Conservation (phyloP, 306 rosid species). For the Vachellia pachyceras region DNA sequence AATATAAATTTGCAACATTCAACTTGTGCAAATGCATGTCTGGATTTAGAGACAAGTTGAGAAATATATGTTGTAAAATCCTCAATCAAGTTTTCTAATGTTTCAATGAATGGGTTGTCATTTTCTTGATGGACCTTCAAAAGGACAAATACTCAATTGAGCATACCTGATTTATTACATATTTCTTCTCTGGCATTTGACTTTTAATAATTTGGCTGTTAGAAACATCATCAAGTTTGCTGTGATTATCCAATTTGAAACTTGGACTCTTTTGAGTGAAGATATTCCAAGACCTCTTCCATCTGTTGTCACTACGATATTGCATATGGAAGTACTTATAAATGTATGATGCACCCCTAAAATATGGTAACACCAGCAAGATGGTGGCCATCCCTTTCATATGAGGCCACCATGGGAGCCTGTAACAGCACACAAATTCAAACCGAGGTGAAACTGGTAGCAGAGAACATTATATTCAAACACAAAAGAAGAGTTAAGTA, state of each 20-base stretch:
- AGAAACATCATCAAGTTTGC: slow-evolving; percentile 27
- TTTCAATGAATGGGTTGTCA: background rate
- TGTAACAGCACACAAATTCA: slow-evolving; percentile 41
- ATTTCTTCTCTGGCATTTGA: slow-evolving; percentile 43
- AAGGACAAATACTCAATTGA: slow-evolving; percentile 10
- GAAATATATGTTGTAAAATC: too few relatives aligned
- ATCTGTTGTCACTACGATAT: slow-evolving; percentile 33
- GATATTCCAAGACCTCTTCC: slow-evolving; percentile 25
- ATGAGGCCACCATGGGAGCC: slow-evolving; percentile 66
- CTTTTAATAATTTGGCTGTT: slow-evolving; percentile 30
- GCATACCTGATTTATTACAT: slow-evolving; percentile 41
- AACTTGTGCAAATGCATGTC: slow-evolving; percentile 18
- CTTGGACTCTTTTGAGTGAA: slow-evolving; percentile 24
- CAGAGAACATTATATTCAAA: slow-evolving; percentile 18
- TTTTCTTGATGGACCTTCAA: slow-evolving; percentile 4
- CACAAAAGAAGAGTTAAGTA: background rate
- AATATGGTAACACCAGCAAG: slow-evolving; percentile 57
- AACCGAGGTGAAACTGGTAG: slow-evolving; percentile 28
- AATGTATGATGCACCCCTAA: slow-evolving; percentile 52
- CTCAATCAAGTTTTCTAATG: slow-evolving; percentile 10
- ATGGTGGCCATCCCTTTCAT: slow-evolving; percentile 54
- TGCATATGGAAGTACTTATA: slow-evolving; percentile 46
- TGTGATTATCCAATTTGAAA: slow-evolving; percentile 6
- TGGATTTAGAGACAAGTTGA: background rate
- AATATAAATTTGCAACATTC: slow-evolving; percentile 8